These are phyloP conservation scores for Glycine soja DNA, from an alignment of 306 rosid genomes.

Conservation along the genomic window DNA sequence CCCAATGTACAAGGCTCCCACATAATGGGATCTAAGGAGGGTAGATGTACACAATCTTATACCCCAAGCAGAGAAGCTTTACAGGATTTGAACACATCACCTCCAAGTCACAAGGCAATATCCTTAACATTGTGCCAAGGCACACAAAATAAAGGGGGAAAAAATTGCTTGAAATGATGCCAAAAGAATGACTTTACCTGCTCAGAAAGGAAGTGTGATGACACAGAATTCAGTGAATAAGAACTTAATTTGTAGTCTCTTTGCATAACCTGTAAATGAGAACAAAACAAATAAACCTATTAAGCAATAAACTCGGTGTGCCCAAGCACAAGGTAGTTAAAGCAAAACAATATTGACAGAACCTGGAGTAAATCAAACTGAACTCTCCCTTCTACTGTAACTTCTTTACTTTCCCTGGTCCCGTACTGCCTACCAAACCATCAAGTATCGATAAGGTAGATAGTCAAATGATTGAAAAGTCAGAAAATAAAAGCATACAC, in stretches of 20 bases:
- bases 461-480: not conserved
- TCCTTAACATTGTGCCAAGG: not conserved
- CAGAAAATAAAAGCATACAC: slow-evolving; percentile 14
- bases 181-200: slow-evolving; percentile 65
- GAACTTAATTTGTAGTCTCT: slow-evolving; percentile 95
- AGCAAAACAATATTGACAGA: slow-evolving; percentile 43
- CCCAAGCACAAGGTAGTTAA: slow-evolving; percentile 41
- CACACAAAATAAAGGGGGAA: not conserved
- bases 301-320: slow-evolving; percentile 21
- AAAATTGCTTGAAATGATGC: slow-evolving; percentile 35
- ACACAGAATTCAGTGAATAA: slow-evolving; percentile 94
- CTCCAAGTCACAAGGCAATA: not conserved
- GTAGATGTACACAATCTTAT: not conserved
- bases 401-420: slow-evolving; percentile 97
- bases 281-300: slow-evolving; percentile 46
- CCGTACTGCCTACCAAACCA: slow-evolving; percentile 80
- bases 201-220: slow-evolving; percentile 95
- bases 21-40: not conserved
- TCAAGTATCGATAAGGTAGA: slow-evolving; percentile 42
- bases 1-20: not conserved
- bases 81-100: not conserved
- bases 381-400: slow-evolving; percentile 93
- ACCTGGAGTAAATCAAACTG: slow-evolving; percentile 99
- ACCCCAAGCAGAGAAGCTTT: slow-evolving; percentile 8
- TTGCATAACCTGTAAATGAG: slow-evolving; percentile 74